phyloP scores from a whole-genome alignment of 371 early-diverging fungal genomes.

The Blastocladiella emersonii region DNA sequence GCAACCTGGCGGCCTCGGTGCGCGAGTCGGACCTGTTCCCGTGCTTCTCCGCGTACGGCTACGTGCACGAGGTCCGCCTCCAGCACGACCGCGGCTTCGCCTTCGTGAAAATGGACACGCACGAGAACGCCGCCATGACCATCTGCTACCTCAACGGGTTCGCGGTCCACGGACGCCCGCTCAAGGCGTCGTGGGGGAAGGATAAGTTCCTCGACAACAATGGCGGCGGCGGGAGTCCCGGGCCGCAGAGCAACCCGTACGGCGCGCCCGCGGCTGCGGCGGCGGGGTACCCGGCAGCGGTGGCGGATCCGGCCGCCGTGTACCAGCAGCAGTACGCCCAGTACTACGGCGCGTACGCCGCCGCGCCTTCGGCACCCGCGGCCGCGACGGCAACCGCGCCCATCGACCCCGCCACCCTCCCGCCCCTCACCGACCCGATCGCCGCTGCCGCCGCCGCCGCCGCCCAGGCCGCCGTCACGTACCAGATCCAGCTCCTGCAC shows the following conservation, averaged over 20 bases:
- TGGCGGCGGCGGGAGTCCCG: no score
- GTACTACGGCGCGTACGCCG: background rate
- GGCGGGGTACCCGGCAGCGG: background rate
- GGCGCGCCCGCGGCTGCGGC: background rate
- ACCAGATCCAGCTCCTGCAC: background rate
- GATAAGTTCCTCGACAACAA: background rate
- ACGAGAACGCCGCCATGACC: conserved; percentile 74
- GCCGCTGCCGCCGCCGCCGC: conserved; percentile 6
- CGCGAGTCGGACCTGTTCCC: conserved; percentile 54
- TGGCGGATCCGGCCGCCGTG: background rate
- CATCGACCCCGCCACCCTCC: background rate
- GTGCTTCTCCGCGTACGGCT: conserved; percentile 61
- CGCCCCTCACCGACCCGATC: conserved; percentile 4
- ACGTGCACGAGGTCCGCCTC: conserved; percentile 56
- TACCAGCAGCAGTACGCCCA: background rate
- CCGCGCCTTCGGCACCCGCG: background rate
- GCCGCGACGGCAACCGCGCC: background rate
- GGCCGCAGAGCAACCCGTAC: no score
- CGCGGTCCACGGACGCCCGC: conserved; percentile 52
- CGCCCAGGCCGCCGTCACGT: conserved; percentile 4
- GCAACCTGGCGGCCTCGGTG: conserved; percentile 62
- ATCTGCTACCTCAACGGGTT: conserved; percentile 63
- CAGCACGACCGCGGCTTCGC: conserved; percentile 84
- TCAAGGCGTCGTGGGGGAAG: conserved; percentile 25
- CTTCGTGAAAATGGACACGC: conserved; percentile 74